Percentiles rank a stretch among this genome's conserved stretches.
phyloP scores from a whole-genome alignment of 345 rosid species.

The Pugionium dolabratum region DNA sequence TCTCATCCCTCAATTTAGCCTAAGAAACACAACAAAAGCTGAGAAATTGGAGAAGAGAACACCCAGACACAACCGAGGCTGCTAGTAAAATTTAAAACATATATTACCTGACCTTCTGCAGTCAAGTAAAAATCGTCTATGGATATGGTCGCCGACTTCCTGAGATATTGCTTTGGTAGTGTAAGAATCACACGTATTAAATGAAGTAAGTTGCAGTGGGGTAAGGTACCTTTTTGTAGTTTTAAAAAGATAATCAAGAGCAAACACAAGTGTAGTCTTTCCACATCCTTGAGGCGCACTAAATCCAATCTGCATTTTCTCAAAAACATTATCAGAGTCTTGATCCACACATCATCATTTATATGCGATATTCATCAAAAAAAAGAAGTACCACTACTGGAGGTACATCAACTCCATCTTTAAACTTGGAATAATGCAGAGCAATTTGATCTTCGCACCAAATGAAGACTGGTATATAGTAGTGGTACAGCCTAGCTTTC shows the following conservation, averaged over 20 bases:
- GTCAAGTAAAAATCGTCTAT: constrained; percentile 96
- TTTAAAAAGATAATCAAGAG: constrained; percentile 81
- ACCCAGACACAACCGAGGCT: constrained; percentile 8
- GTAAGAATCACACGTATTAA: not conserved
- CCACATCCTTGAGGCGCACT: constrained; percentile 99
- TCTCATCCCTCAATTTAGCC: constrained; percentile 70
- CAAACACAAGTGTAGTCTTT: constrained; percentile 96
- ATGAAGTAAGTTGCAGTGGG: not conserved
- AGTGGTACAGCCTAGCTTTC: constrained; percentile 83
- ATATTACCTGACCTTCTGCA: constrained; percentile 73
- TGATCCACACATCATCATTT: constrained; percentile 8
- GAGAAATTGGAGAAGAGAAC: not conserved
- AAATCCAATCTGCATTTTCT: constrained; percentile 77
- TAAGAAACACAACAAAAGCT: constrained; percentile 23
- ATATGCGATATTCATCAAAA: not conserved
- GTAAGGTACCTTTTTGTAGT: constrained; percentile 65
- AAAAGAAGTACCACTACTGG: constrained; percentile 75
- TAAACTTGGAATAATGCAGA: constrained; percentile 59
- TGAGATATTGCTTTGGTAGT: constrained; percentile 39
- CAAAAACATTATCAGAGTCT: constrained; percentile 8
- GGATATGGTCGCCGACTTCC: constrained; percentile 83
- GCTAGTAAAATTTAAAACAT: constrained; percentile 19
- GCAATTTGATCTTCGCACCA: constrained; percentile 94
- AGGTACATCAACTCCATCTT: constrained; percentile 72
- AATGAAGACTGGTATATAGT: constrained; percentile 85